Percentiles rank a stretch among this genome's conserved stretches.
Conservation (phyloP, 345 rosid species). For the Eucalyptus pumila region DNA sequence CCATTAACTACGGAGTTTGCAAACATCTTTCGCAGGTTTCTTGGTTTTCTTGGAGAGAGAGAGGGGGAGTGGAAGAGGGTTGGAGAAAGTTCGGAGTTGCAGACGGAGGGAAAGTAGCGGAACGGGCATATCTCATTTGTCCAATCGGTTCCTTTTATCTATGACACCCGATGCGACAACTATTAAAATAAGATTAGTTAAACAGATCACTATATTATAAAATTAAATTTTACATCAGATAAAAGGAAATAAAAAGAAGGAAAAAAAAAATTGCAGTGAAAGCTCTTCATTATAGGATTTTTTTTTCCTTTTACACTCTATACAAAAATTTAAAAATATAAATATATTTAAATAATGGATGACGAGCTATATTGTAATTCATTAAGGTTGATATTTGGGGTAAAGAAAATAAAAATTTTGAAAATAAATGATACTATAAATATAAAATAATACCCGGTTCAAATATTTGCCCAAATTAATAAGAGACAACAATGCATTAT, state of each 20-base stretch:
- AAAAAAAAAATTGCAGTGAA: too few relatives aligned
- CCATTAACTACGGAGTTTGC: not conserved
- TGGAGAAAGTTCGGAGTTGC: not conserved
- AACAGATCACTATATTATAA: not conserved
- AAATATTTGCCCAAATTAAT: not conserved
- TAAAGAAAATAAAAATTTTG: too few relatives aligned
- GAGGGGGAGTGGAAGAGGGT: not conserved
- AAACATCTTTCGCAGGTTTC: not conserved
- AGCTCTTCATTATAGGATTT: not conserved
- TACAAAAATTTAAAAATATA: too few relatives aligned
- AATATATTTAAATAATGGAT: not conserved
- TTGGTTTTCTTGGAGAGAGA: not conserved
- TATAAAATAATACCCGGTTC: not conserved
- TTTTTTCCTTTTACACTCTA: not conserved
- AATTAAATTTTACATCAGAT: too few relatives aligned
- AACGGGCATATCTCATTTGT: not conserved
- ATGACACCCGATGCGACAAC: not conserved
- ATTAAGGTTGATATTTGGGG: not conserved
- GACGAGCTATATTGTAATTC: not conserved
- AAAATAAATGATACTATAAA: too few relatives aligned
- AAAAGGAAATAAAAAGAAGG: too few relatives aligned
- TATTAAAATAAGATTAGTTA: too few relatives aligned
- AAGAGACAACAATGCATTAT: not conserved
- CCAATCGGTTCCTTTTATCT: not conserved
- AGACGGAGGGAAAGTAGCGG: not conserved